Evolutionary conservation across 495 filamentous ascomycete species (phyloP).

Genomic region (Aspergillus saccharolyticus): DNA sequence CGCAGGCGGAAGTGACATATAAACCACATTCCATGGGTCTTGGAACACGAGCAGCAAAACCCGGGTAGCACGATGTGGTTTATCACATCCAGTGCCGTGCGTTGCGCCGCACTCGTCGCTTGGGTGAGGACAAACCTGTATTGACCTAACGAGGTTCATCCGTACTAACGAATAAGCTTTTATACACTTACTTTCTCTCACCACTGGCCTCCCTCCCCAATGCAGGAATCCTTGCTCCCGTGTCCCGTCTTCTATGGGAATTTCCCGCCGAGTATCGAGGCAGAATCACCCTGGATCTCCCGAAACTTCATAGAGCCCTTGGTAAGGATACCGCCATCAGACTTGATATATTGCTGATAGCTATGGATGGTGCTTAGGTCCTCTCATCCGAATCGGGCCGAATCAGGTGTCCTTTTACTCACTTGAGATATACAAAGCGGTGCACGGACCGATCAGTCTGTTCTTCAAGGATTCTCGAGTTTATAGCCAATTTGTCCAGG

Average conservation of each 20-base stretch:
- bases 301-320: not conserved
- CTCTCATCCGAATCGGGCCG: not conserved
- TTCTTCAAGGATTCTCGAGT: not conserved
- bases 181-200: not conserved
- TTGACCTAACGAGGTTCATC: not conserved
- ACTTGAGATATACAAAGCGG: not conserved
- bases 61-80: no score
- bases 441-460: not conserved
- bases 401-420: slow-evolving; percentile 1
- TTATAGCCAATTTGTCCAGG: not conserved
- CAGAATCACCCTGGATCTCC: not conserved
- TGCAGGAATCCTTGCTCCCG: not conserved
- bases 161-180: not conserved
- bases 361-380: not conserved
- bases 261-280: not conserved
- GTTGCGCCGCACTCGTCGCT: not conserved
- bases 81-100: no score
- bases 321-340: not conserved
- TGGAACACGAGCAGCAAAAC: no score
- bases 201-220: not conserved
- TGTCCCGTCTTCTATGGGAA: not conserved
- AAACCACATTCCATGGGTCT: no score
- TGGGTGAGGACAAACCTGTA: not conserved
- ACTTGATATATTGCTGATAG: no score
- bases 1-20: no score